Conservation (phyloP, 805 yeast species). For the Candida arabinofermentans region DNA sequence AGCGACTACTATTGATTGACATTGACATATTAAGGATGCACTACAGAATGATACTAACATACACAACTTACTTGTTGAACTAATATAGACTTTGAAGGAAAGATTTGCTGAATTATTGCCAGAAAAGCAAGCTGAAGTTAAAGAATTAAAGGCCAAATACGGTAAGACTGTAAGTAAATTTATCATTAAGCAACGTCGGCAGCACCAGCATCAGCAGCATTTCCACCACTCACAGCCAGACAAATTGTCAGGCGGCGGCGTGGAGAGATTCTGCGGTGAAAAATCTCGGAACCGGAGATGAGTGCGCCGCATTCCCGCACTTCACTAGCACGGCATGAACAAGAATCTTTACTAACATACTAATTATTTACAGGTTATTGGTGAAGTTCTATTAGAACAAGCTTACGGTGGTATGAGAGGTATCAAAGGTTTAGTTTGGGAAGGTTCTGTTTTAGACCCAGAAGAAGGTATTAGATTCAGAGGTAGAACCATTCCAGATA, state of each 20-base stretch:
- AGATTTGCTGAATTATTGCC: constrained; percentile 92
- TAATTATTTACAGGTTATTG: constrained; percentile 40
- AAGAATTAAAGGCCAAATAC: constrained; percentile 82
- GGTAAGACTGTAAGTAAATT: constrained; percentile 65
- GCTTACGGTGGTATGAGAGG: constrained; percentile 94
- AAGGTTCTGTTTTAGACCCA: constrained; percentile 82
- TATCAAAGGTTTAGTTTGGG: constrained; percentile 82
- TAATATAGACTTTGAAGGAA: constrained; percentile 76
- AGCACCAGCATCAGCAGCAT: no score
- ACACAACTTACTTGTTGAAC: constrained; percentile 2
- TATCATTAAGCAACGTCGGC: not conserved
- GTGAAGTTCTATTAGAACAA: constrained; percentile 72
- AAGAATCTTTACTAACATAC: constrained; percentile 2
- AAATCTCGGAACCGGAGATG: not conserved
- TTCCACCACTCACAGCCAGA: constrained; percentile 1
- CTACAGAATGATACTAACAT: constrained; percentile 1
- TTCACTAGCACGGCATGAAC: no score
- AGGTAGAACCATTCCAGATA: constrained; percentile 78
- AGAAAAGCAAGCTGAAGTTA: constrained; percentile 86
- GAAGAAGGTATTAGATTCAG: constrained; percentile 85
- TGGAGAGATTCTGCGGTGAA: not conserved
- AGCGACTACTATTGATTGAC: not conserved
- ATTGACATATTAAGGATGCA: not conserved
- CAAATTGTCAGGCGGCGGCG: not conserved
- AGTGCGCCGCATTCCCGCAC: not conserved